Percentiles rank a stretch among this genome's conserved stretches.
phyloP scores from a whole-genome alignment of 495 filamentous ascomycete species.

The Talaromyces stipitatus region DNA sequence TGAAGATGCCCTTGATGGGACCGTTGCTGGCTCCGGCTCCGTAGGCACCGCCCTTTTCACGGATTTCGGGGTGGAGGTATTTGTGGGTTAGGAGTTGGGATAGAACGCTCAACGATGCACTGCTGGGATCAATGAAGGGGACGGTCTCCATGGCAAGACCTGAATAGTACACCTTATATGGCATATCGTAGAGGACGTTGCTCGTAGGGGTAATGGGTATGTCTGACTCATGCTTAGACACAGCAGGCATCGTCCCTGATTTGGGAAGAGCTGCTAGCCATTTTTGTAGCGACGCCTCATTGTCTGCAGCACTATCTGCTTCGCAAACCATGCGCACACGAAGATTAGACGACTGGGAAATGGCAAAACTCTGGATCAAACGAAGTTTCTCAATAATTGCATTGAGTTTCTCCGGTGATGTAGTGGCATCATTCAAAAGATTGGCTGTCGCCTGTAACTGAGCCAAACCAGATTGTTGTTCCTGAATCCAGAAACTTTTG shows the following conservation, averaged over 20 bases:
- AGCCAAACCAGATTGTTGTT: slow-evolving; percentile 77
- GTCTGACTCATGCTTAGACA: slow-evolving; percentile 18
- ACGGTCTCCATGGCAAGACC: slow-evolving; percentile 73
- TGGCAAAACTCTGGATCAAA: slow-evolving; percentile 70
- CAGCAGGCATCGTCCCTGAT: slow-evolving; percentile 18
- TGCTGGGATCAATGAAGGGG: slow-evolving; percentile 68
- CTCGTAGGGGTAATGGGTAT: slow-evolving; percentile 31
- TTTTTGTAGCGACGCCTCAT: slow-evolving; percentile 62
- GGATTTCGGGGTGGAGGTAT: slow-evolving; percentile 93
- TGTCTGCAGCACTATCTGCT: slow-evolving; percentile 54
- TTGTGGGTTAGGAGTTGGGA: slow-evolving; percentile 95
- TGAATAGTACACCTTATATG: slow-evolving; percentile 95
- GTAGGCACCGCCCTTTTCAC: slow-evolving; percentile 96
- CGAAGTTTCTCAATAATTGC: slow-evolving; percentile 82
- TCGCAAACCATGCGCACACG: slow-evolving; percentile 86
- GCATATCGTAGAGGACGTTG: slow-evolving; percentile 86
- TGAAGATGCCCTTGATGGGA: slow-evolving; percentile 75
- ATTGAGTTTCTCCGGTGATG: slow-evolving; percentile 49
- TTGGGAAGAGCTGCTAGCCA: slow-evolving; percentile 60
- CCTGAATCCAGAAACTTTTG: slow-evolving; percentile 56
- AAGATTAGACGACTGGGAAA: slow-evolving; percentile 48
- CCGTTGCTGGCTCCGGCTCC: slow-evolving; percentile 82
- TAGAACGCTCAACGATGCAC: slow-evolving; percentile 76
- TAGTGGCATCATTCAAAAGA: slow-evolving; percentile 47
- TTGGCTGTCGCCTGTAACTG: slow-evolving; percentile 81